Conservation (phyloP, 2,329 filamentous ascomycete species). For the Fusarium oxysporum region DNA sequence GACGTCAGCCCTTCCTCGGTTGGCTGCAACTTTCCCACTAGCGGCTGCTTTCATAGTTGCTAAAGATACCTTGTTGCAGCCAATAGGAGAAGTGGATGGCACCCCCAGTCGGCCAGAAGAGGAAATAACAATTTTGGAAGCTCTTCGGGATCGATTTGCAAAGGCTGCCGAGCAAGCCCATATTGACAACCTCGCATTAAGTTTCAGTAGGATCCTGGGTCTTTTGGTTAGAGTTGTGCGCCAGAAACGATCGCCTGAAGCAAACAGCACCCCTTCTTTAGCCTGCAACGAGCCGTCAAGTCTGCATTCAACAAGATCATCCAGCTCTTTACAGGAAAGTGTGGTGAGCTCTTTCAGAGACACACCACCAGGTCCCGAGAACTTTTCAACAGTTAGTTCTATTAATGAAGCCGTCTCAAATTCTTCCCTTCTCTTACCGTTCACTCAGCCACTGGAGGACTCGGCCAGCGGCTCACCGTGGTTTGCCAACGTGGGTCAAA, state of each 20-base stretch:
- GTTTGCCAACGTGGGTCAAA: conserved; percentile 7
- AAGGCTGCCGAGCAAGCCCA: conserved; percentile 31
- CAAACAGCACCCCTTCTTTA: conserved; percentile 30
- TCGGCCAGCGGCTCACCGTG: conserved; percentile 28
- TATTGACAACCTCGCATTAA: conserved; percentile 35
- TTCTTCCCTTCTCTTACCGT: conserved; percentile 37
- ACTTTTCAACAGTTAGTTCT: conserved; percentile 24
- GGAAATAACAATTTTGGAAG: conserved; percentile 42
- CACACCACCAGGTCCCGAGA: conserved; percentile 39
- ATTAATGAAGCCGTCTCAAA: conserved; percentile 15
- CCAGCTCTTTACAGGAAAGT: conserved; percentile 34
- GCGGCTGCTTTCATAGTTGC: conserved; percentile 39
- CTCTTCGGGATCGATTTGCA: conserved; percentile 38
- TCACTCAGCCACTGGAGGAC: conserved; percentile 35
- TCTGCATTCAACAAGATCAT: conserved; percentile 38
- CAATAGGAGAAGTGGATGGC: conserved; percentile 28
- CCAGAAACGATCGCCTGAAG: conserved; percentile 31
- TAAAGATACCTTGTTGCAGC: conserved; percentile 26
- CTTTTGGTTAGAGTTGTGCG: conserved; percentile 32
- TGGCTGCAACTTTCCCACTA: conserved; percentile 39
- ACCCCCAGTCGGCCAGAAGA: conserved; percentile 32
- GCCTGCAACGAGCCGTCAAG: conserved; percentile 43
- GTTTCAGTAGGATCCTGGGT: conserved; percentile 34
- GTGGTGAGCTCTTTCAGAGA: conserved; percentile 37
- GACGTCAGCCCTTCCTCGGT: conserved; percentile 26